phyloP scores from a whole-genome alignment of 805 yeast species.

The Starmerella ratchasimensis region DNA sequence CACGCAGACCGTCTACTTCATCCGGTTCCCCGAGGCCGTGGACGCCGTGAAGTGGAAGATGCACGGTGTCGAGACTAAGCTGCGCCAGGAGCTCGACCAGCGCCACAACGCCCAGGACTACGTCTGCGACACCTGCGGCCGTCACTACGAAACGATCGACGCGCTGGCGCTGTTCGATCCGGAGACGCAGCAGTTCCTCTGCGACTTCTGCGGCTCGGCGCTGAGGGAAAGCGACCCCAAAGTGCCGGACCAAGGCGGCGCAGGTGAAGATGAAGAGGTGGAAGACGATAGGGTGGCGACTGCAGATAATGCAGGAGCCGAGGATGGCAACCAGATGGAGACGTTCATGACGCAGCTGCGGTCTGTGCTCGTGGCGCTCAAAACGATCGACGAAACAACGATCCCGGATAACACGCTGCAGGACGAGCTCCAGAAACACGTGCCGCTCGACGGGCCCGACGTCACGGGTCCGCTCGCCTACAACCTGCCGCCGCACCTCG shows the following conservation, averaged over 20 bases:
- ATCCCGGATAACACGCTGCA: constrained; percentile 86
- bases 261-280: constrained; percentile 55
- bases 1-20: constrained; percentile 67
- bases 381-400: constrained; percentile 64
- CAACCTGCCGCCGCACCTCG: constrained; percentile 13
- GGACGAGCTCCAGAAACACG: constrained; percentile 60
- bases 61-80: constrained; percentile 63
- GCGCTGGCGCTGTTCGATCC: constrained; percentile 71
- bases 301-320: too few relatives aligned
- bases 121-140: constrained; percentile 72
- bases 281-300: constrained; percentile 41
- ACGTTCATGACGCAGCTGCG: constrained; percentile 78
- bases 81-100: constrained; percentile 71
- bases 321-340: constrained; percentile 38
- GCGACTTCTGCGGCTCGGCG: constrained; percentile 68
- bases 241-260: constrained; percentile 37
- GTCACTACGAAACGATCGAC: constrained; percentile 72
- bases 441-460: constrained; percentile 36
- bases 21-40: constrained; percentile 83
- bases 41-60: constrained; percentile 96
- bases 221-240: constrained; percentile 52
- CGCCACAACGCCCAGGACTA: constrained; percentile 89
- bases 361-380: constrained; percentile 70
- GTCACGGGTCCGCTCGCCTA: constrained; percentile 10
- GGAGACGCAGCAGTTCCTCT: constrained; percentile 66